phyloP scores from a whole-genome alignment of 352 stramenopile genomes.

The Globisporangium spiculum region DNA sequence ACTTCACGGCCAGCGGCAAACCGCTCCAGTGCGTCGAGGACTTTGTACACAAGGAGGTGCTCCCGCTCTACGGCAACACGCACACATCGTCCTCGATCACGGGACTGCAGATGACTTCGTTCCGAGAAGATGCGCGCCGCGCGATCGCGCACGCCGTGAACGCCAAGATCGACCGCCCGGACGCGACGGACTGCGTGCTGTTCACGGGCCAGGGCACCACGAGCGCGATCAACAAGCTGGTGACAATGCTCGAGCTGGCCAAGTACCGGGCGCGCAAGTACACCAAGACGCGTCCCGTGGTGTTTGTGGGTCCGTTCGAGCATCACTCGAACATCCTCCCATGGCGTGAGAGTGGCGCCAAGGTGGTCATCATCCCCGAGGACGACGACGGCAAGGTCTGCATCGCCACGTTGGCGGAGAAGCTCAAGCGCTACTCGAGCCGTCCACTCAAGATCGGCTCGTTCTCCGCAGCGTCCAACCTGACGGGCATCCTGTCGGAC shows the following conservation, averaged over 20 bases:
- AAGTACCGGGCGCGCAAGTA: not conserved
- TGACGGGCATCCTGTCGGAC: constrained; percentile 93
- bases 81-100: constrained; percentile 91
- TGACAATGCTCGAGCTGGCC: constrained; percentile 59
- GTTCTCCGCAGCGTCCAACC: constrained; percentile 93
- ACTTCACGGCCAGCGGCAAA: constrained; percentile 93
- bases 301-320: constrained; percentile 94
- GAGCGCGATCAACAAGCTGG: constrained; percentile 77
- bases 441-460: constrained; percentile 79
- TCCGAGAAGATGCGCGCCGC: constrained; percentile 93
- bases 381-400: constrained; percentile 52
- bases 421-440: constrained; percentile 49
- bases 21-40: constrained; percentile 87
- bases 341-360: constrained; percentile 91
- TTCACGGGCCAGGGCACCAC: constrained; percentile 91
- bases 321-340: constrained; percentile 98
- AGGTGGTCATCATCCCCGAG: constrained; percentile 80
- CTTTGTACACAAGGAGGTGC: constrained; percentile 84
- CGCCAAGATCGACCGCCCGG: constrained; percentile 87
- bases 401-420: constrained; percentile 40
- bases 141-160: constrained; percentile 92
- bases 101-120: constrained; percentile 88
- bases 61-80: constrained; percentile 97
- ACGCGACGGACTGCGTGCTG: constrained; percentile 92
- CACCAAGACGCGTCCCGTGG: constrained; percentile 53